Conservation (phyloP, 2,329 filamentous ascomycete genomes). For the Ophiostoma piceae region DNA sequence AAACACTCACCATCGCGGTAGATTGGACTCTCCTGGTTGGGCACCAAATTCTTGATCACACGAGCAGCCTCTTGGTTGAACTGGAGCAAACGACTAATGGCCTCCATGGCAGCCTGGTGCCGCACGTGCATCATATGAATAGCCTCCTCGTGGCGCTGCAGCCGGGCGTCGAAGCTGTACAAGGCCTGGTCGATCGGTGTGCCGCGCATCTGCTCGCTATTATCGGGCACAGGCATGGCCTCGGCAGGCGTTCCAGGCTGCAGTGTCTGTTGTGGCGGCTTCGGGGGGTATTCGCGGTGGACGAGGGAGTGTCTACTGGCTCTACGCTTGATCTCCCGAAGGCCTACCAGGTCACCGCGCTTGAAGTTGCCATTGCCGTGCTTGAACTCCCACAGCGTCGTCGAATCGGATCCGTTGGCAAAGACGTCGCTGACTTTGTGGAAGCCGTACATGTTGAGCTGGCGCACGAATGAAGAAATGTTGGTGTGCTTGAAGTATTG, state of each 20-base stretch:
- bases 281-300: slow-evolving; percentile 79
- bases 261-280: slow-evolving; percentile 67
- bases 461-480: slow-evolving; percentile 95
- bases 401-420: slow-evolving; percentile 87
- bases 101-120: slow-evolving; percentile 76
- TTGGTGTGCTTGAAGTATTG: slow-evolving; percentile 99
- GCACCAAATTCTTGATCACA: slow-evolving; percentile 66
- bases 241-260: slow-evolving; percentile 83
- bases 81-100: slow-evolving; percentile 63
- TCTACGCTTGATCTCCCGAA: slow-evolving; percentile 91
- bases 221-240: slow-evolving; percentile 66
- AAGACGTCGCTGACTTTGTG: slow-evolving; percentile 99
- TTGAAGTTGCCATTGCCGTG: slow-evolving; percentile 97
- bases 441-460: slow-evolving; percentile 99
- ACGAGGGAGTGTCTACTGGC: slow-evolving; percentile 87
- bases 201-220: slow-evolving; percentile 61
- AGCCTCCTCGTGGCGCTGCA: slow-evolving; percentile 78
- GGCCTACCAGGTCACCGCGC: slow-evolving; percentile 80
- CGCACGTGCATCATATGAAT: slow-evolving; percentile 73
- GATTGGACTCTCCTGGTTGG: slow-evolving; percentile 68
- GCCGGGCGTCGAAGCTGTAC: slow-evolving; percentile 70
- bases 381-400: slow-evolving; percentile 97
- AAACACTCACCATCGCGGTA: slow-evolving; percentile 74
- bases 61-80: slow-evolving; percentile 82
- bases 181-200: slow-evolving; percentile 74